Evolutionary conservation across 2,329 filamentous ascomycete genomes (phyloP), one percentile per base, ranked within the genome.

Genomic region (Ustulina deusta): DNA sequence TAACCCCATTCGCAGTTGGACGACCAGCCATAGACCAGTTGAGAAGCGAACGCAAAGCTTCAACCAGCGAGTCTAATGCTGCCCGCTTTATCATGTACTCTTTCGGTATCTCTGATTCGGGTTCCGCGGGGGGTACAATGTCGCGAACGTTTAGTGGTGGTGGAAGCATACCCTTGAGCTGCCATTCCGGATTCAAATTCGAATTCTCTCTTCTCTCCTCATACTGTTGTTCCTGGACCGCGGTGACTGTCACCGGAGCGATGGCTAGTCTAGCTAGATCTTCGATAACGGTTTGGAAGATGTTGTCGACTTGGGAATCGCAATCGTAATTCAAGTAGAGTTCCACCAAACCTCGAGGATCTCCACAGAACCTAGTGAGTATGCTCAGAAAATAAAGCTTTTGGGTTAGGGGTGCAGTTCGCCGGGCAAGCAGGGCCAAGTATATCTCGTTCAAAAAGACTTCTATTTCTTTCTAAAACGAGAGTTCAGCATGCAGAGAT

Each of bases 361-460:
- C 96, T 17, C 89, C 90, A 66, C 92, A 94, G 55, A 99, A 85
- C 66, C 95, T 87, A 74, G 93, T 92, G 60, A 99, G 85, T 29
- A 99, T 89, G 68, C 89, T 90, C 79, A 99, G 88, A 72, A 98
- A 96, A 77, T 95, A 94, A 62, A 96, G 88, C 80, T 98, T 99
- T 78, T 99, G 96, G 68, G 94, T 94, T 10, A 91, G 82, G 3
- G 95, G 95, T 0, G 95, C 94, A 66, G 90, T 94, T 70, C 91
- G 90, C 79, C 95, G 92, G 57, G 97, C 95, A 42, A 99, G 83
- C 48, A 98, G 93, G 0, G 94, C 91, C 5, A 99, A 84, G 77
- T 99, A 99, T 34, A 99, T 97, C 77, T 99, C 96, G 78, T 98
- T 98, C 66, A 99, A 81, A 77, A 99, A 98, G 0, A 99, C 95